phyloP scores from a whole-genome alignment of 2,329 filamentous ascomycete genomes.

The Scytalidium lignicola region DNA sequence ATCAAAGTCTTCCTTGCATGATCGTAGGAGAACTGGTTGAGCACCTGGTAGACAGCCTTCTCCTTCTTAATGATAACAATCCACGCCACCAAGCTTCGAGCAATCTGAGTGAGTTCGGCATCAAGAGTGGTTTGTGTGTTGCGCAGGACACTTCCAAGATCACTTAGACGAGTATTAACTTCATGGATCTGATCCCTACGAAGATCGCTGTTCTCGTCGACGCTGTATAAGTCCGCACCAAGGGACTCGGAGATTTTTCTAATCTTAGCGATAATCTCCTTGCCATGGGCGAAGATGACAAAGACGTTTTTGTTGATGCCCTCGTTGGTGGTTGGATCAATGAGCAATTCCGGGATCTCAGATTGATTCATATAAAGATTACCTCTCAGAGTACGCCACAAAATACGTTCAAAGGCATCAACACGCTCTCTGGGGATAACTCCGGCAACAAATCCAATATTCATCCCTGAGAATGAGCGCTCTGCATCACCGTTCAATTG shows the following conservation, averaged over 20 bases:
- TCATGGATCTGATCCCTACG: conserved; percentile 95
- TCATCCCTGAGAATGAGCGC: conserved; percentile 92
- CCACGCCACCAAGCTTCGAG: conserved; percentile 88
- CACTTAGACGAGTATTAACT: conserved; percentile 87
- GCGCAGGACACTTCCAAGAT: conserved; percentile 84
- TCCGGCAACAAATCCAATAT: conserved; percentile 96
- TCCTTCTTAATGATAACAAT: conserved; percentile 98
- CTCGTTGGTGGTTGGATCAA: conserved; percentile 91
- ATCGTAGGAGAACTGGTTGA: conserved; percentile 97
- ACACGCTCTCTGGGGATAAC: conserved; percentile 92
- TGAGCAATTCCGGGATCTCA: conserved; percentile 88
- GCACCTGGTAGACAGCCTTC: conserved; percentile 92
- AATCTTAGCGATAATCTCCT: conserved; percentile 98
- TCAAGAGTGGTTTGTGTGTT: conserved; percentile 95
- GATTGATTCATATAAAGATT: conserved; percentile 99
- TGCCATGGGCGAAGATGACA: conserved; percentile 97
- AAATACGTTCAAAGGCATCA: conserved; percentile 90
- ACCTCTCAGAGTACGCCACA: conserved; percentile 94
- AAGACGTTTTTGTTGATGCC: conserved; percentile 95
- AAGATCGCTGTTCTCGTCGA: conserved; percentile 95
- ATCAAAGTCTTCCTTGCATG: conserved; percentile 93
- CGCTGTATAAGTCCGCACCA: conserved; percentile 90
- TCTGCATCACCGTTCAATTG: conserved; percentile 53
- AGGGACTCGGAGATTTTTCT: conserved; percentile 98
- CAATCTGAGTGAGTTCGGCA: conserved; percentile 89